Percentiles rank a stretch among this genome's conserved stretches.
Evolutionary conservation across 495 filamentous ascomycete species (phyloP).

Genomic region (Tuber aestivum): DNA sequence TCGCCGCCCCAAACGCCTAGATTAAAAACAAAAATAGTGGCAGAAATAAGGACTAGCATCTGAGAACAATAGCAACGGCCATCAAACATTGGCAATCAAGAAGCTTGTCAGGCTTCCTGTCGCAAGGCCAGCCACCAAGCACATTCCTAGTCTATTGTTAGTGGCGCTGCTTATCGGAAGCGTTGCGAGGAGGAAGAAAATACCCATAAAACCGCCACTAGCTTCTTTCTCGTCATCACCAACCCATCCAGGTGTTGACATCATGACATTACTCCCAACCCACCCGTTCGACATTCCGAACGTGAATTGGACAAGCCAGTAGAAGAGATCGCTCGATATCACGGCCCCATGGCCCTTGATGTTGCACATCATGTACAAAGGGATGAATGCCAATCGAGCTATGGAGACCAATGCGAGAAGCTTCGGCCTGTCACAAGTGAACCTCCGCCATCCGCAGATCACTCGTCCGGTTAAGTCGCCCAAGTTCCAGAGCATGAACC

Average conservation of each 20-base stretch:
- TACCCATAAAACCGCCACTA: slow-evolving; percentile 87
- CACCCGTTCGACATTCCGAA: slow-evolving; percentile 86
- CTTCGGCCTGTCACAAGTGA: slow-evolving; percentile 58
- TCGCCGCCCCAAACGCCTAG: neutral
- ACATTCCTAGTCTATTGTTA: slow-evolving; percentile 45
- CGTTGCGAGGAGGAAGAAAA: neutral
- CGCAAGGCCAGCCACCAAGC: slow-evolving; percentile 74
- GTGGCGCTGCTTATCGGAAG: neutral
- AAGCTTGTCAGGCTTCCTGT: slow-evolving; percentile 88
- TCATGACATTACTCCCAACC: slow-evolving; percentile 80
- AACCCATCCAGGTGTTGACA: slow-evolving; percentile 75
- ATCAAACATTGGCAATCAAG: slow-evolving; percentile 23
- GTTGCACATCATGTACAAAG: slow-evolving; percentile 86
- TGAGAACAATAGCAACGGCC: neutral
- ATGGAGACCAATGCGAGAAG: slow-evolving; percentile 60
- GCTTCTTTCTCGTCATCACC: slow-evolving; percentile 74
- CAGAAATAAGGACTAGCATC: neutral
- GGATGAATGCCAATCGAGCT: slow-evolving; percentile 63
- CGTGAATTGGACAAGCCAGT: slow-evolving; percentile 70
- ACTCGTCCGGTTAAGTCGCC: slow-evolving; percentile 78
- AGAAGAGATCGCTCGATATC: slow-evolving; percentile 77
- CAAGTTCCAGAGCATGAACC: slow-evolving; percentile 88
- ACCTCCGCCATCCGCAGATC: slow-evolving; percentile 56
- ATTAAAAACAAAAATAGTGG: neutral
- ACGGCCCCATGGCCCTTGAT: slow-evolving; percentile 62